Evolutionary conservation across 2,329 filamentous ascomycete genomes (phyloP).

Genomic region (Annulohypoxylon truncatum): DNA sequence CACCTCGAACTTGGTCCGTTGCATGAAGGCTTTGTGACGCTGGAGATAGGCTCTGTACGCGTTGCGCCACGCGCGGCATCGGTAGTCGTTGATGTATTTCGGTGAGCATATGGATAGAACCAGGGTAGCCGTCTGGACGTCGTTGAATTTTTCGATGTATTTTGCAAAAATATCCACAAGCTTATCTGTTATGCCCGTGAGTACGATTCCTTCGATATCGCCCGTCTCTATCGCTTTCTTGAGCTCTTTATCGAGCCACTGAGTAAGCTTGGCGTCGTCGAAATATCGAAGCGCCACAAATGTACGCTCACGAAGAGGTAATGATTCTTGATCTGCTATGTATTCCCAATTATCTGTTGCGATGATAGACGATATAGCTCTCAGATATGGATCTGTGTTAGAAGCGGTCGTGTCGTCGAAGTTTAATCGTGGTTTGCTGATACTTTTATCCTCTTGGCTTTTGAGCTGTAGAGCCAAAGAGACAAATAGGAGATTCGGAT

Average conservation of each 20-base stretch:
- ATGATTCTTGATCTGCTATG: constrained; percentile 77
- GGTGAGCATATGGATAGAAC: constrained; percentile 80
- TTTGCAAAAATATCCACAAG: constrained; percentile 80
- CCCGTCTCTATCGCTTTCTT: constrained; percentile 71
- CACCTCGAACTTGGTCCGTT: constrained; percentile 81
- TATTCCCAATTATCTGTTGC: constrained; percentile 80
- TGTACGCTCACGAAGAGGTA: constrained; percentile 79
- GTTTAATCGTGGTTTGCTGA: constrained; percentile 63
- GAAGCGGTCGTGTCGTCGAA: constrained; percentile 70
- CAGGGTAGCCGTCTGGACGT: constrained; percentile 82
- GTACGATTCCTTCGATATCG: constrained; percentile 80
- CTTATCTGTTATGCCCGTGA: constrained; percentile 80
- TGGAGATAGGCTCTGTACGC: constrained; percentile 78
- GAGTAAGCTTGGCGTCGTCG: constrained; percentile 69
- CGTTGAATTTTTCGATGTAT: constrained; percentile 79
- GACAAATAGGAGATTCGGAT: constrained; percentile 75
- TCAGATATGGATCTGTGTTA: constrained; percentile 80
- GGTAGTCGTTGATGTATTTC: constrained; percentile 79
- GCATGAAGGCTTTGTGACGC: constrained; percentile 78
- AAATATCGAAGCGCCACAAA: constrained; percentile 78
- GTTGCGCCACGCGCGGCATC: constrained; percentile 79
- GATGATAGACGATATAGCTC: constrained; percentile 82
- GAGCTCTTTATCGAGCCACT: constrained; percentile 76
- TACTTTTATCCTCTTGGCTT: constrained; percentile 59
- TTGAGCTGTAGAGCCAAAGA: constrained; percentile 74